Conservation (phyloP, 805 yeast genomes). For the Tetrapisispora namnaoensis region DNA sequence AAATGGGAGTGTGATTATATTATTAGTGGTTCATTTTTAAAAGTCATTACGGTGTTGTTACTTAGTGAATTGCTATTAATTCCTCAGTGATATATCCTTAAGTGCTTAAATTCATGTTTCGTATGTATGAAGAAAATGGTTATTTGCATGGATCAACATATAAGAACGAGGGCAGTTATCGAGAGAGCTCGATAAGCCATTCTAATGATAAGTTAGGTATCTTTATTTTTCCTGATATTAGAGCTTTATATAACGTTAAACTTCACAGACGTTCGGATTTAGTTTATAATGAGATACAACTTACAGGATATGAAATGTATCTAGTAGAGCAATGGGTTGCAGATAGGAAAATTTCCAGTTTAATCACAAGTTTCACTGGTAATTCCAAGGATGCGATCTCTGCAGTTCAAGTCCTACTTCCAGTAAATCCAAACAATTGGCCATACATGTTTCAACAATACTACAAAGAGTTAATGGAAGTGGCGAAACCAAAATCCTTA, state of each 20-base stretch:
- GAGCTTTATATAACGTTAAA: conserved; percentile 41
- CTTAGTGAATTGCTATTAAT: background rate
- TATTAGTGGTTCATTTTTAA: background rate
- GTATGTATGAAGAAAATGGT: background rate
- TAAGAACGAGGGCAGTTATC: background rate
- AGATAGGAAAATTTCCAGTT: conserved; percentile 53
- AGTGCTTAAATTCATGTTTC: background rate
- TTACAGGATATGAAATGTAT: conserved; percentile 78
- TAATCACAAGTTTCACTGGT: conserved; percentile 81
- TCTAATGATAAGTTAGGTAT: conserved; percentile 1
- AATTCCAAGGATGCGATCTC: conserved; percentile 52
- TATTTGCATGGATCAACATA: background rate
- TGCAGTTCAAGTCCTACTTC: conserved; percentile 51
- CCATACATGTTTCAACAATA: conserved; percentile 42
- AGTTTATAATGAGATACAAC: conserved; percentile 36
- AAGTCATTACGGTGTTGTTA: background rate
- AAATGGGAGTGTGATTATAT: background rate
- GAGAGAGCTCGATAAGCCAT: background rate
- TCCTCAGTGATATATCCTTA: background rate
- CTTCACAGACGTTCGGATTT: conserved; percentile 33
- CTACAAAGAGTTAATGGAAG: conserved; percentile 53
- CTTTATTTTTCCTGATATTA: conserved; percentile 46
- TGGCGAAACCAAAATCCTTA: conserved; percentile 59
- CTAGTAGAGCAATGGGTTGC: conserved; percentile 93
- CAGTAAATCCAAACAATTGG: conserved; percentile 28